Base-by-base conservation (phyloP, 306 rosid species). In the Cucurbita moschata region DNA sequence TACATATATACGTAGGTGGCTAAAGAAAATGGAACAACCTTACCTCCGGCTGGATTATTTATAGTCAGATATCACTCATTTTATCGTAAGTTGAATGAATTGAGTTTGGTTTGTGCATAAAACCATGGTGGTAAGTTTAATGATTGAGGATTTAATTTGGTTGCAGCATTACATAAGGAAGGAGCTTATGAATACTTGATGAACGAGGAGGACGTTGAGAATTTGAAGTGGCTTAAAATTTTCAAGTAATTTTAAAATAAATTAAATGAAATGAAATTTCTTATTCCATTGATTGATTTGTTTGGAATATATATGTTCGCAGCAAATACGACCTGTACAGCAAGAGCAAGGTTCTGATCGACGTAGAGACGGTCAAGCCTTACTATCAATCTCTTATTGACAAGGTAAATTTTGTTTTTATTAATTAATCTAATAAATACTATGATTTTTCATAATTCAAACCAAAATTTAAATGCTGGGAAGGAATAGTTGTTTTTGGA, bases 21-120 rank as follows among this genome's bases (percentile, higher is more conserved):
- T 4, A 87, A 83, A 76, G 87, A 80, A 78, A 89, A 87, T 40
- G 65, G 80, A 52, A 77, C 81, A 19, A 85, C 83, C 18, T 75
- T 89, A 50, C 91, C 91, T 23, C 4, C 75, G 0, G 86, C 84
- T 71, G 92, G 87, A 42, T 66, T 85, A 68, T 89, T 89, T 82
- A 78, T 89, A 16, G 74, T 89, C 49, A 79, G 89, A 79, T 89
- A 81, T 55, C 90, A 88, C 77, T 86, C 90, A 4, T 86, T 88
- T 68, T 85, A 88, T 75, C 87, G 90, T 88, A 82, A 72, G 90
- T 2, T 42, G 37, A 4, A 10, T 42, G 37, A 4, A 10, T 23
- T 23, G 1, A 4, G 13, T 15, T 61, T 37, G 0, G 5, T 14
- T 13, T 35, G 8, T 1, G 7, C 7, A 54, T 54, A 53, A 4